Evolutionary conservation across 805 yeast genomes (phyloP).

Genomic region (Candida chauliodis): DNA sequence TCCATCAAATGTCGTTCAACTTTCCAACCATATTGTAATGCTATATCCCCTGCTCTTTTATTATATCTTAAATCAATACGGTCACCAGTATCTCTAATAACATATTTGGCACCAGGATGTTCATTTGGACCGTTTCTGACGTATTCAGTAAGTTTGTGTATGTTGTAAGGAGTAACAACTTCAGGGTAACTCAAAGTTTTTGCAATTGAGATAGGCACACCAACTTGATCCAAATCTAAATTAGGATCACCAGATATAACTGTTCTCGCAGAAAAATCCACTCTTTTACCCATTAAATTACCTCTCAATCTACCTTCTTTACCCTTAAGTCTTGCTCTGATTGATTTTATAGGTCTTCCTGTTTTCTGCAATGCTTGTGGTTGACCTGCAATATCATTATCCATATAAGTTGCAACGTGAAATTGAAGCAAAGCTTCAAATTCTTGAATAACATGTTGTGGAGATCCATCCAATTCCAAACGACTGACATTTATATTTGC

Average conservation of each 20-base stretch:
- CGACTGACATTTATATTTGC: conserved; percentile 97
- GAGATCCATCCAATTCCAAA: conserved; percentile 97
- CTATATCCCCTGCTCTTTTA: conserved; percentile 97
- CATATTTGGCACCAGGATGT: conserved; percentile 99
- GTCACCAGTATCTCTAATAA: conserved; percentile 97
- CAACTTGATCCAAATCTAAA: conserved; percentile 95
- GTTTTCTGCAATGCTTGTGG: conserved; percentile 98
- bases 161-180: conserved; percentile 95
- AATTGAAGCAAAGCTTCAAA: conserved; percentile 93
- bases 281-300: conserved; percentile 99
- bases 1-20: conserved; percentile 98
- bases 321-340: conserved; percentile 99
- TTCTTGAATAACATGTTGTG: conserved; percentile 96
- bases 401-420: conserved; percentile 99
- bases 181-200: conserved; percentile 95
- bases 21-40: conserved; percentile 97
- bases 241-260: conserved; percentile 99
- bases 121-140: conserved; percentile 98
- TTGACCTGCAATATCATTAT: conserved; percentile 98
- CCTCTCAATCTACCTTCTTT: conserved; percentile 99
- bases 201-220: conserved; percentile 97
- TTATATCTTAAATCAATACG: conserved; percentile 96
- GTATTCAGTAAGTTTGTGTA: conserved; percentile 84
- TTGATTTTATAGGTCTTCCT: conserved; percentile 97
- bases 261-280: conserved; percentile 97